These are phyloP conservation scores for Suillus subalutaceus DNA, from an alignment of 768 basidiomycete genomes.

Conservation along the genomic window DNA sequence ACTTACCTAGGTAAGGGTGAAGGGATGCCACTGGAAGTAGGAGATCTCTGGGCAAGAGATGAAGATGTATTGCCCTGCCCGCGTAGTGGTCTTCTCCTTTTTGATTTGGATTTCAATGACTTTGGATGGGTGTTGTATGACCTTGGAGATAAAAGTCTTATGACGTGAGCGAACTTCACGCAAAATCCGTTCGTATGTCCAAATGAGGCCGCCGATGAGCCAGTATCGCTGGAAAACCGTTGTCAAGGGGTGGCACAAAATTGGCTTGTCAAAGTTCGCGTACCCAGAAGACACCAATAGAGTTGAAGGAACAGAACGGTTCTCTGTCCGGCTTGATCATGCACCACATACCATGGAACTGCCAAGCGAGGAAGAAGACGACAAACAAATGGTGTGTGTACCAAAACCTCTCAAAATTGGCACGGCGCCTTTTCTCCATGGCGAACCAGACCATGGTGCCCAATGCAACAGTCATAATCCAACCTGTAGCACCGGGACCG, in stretches of 20 bases:
- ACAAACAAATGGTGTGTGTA: conserved; percentile 89
- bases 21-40: conserved; percentile 97
- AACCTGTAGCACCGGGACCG: conserved; percentile 82
- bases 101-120: conserved; percentile 97
- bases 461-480: conserved; percentile 82
- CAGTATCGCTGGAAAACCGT: conserved; percentile 70
- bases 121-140: conserved; percentile 93
- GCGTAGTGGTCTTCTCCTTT: conserved; percentile 84
- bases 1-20: conserved; percentile 86
- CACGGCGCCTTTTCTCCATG: conserved; percentile 74
- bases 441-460: conserved; percentile 86
- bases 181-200: conserved; percentile 85
- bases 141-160: conserved; percentile 90
- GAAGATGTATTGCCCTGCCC: conserved; percentile 94
- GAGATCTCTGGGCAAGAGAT: conserved; percentile 88
- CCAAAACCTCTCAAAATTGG: conserved; percentile 89
- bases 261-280: conserved; percentile 27
- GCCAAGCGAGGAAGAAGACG: conserved; percentile 92
- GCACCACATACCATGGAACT: conserved; percentile 95
- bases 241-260: conserved; percentile 13
- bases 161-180: conserved; percentile 93
- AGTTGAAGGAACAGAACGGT: conserved; percentile 84
- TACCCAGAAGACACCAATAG: conserved; percentile 95
- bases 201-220: conserved; percentile 85
- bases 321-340: conserved; percentile 92